Evolutionary conservation across 164 flowering plant species (phyloP).

Genomic region (Umbilicus rupestris): DNA sequence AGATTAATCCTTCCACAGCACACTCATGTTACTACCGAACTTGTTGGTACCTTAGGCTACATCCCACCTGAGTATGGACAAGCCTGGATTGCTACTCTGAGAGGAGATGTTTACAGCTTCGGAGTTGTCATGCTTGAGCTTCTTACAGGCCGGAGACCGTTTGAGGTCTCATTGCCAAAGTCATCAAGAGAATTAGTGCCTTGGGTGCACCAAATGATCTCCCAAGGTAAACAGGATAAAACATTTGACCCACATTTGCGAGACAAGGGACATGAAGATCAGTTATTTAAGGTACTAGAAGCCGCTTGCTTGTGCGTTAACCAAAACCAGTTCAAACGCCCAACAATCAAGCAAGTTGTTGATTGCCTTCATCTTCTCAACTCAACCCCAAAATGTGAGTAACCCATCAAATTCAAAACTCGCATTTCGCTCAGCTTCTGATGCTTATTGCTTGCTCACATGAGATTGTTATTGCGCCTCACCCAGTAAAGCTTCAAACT

Average conservation of each 20-base stretch:
- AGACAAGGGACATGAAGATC: conserved; percentile 44
- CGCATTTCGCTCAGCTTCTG: no score
- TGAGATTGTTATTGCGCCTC: no score
- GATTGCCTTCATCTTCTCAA: conserved; percentile 38
- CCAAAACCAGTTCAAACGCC: conserved; percentile 50
- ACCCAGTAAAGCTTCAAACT: no score
- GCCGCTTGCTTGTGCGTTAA: conserved; percentile 53
- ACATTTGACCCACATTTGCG: conserved; percentile 37
- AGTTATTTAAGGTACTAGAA: conserved; percentile 50
- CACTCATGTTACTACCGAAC: conserved; percentile 72
- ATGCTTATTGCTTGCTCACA: no score
- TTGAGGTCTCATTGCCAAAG: conserved; percentile 41
- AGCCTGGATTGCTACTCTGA: conserved; percentile 56
- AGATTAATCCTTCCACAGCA: conserved; percentile 57
- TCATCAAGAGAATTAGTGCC: conserved; percentile 45
- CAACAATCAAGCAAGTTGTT: conserved; percentile 51
- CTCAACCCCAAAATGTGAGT: background rate
- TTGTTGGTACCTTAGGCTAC: conserved; percentile 76
- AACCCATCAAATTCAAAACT: no score
- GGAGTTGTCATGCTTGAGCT: conserved; percentile 63
- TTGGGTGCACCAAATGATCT: conserved; percentile 50
- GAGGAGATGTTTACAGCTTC: conserved; percentile 64
- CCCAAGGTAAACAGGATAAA: conserved; percentile 36
- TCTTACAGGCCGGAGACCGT: conserved; percentile 53
- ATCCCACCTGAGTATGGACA: conserved; percentile 70